A percentile compares a stretch with the other conserved stretches of the same genome.
Conservation (phyloP, 441 rosid genomes). For the Macaranga tanarius region DNA sequence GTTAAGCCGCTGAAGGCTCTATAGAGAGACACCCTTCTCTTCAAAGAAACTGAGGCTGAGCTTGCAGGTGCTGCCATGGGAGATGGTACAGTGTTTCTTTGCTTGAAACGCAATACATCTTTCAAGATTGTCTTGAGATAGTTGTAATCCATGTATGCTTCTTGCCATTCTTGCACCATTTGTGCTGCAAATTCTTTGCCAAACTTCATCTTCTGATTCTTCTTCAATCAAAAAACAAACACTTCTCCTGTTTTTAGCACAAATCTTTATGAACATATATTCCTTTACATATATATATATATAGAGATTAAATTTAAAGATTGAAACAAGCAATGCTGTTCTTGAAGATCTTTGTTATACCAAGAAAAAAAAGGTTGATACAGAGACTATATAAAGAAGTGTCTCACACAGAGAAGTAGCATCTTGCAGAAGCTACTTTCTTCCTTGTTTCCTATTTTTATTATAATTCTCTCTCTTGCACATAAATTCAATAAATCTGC, state of each 20-base stretch:
- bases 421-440: neutral
- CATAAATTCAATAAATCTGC: too few species aligned
- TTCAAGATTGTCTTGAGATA: constrained; percentile 47
- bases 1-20: constrained; percentile 82
- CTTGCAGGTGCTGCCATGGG: constrained; percentile 14
- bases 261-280: neutral
- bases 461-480: neutral
- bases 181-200: constrained; percentile 68
- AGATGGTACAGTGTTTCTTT: constrained; percentile 20
- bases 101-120: constrained; percentile 31
- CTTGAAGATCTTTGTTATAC: too few species aligned
- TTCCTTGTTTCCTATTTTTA: neutral
- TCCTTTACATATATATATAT: too few species aligned
- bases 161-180: constrained; percentile 74
- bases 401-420: too few species aligned
- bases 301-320: too few species aligned
- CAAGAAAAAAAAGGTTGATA: too few species aligned
- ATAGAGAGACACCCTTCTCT: constrained; percentile 55
- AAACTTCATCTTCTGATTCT: constrained; percentile 54
- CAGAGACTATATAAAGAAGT: too few species aligned
- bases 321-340: too few species aligned
- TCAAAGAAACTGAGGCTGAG: constrained; percentile 17
- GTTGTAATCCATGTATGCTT: constrained; percentile 69
- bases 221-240: neutral
- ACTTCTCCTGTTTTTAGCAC: neutral